phyloP scores from a whole-genome alignment of 2,329 filamentous ascomycete genomes.

The Hypoxylon sp. region DNA sequence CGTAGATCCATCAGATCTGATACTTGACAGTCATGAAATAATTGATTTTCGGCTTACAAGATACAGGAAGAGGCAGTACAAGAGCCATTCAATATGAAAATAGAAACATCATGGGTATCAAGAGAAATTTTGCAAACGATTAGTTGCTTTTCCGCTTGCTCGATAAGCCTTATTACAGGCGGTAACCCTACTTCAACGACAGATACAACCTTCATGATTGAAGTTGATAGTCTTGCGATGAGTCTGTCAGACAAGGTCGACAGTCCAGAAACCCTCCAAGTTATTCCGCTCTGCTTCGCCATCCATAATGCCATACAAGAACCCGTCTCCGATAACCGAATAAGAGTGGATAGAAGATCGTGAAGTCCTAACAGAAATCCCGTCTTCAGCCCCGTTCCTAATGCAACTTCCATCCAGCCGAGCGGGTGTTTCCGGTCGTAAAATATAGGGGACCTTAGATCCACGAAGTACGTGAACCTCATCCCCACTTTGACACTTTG shows the following conservation, averaged over 20 bases:
- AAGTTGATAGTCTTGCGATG: background rate
- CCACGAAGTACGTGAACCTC: background rate
- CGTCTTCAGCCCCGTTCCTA: background rate
- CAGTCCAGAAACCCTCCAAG: background rate
- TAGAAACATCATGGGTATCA: background rate
- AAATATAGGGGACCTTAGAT: background rate
- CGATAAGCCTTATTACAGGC: background rate
- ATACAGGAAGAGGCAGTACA: background rate
- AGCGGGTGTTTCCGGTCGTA: background rate
- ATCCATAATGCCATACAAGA: constrained; percentile 30
- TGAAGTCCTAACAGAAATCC: background rate
- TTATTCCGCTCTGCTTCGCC: constrained; percentile 16
- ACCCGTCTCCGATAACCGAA: constrained; percentile 25
- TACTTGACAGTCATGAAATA: background rate
- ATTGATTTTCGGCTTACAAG: background rate
- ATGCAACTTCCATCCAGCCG: background rate
- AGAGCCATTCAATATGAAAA: background rate
- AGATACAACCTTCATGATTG: background rate
- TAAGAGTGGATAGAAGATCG: constrained; percentile 4
- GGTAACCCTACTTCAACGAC: background rate
- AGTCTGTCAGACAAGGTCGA: constrained; percentile 10
- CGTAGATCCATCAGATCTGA: background rate
- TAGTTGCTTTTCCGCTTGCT: background rate
- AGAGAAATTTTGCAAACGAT: background rate
- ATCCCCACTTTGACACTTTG: background rate